Base-by-base conservation (phyloP, 768 basidiomycete genomes). In the Pholiota microspora region DNA sequence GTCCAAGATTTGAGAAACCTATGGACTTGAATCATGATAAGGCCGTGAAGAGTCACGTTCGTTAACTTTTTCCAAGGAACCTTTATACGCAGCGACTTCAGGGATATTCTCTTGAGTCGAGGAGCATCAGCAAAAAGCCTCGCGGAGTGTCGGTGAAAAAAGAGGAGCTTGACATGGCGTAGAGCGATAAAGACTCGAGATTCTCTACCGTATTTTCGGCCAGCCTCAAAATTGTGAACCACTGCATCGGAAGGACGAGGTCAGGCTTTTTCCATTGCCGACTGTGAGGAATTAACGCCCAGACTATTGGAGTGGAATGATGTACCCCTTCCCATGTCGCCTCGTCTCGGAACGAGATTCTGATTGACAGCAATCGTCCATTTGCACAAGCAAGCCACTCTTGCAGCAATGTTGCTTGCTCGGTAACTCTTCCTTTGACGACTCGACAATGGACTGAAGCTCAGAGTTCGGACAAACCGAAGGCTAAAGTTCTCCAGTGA, bases 191-290 rank as follows among this genome's bases (percentile, higher is more conserved):
- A 5, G 51, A 50, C 9, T 29, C 45, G 6, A 59, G 44, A 31
- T 51, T 53, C 10, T 31, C 42, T 3, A 56, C 16, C 48, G 42
- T 56, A 16, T 51, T 52, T 3, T 25, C 15, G 15, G 3, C 44
- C 48, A 12, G 25, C 8, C 16, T 23, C 13, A n/a, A 56, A 27
- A 23, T 34, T 3, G 23, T 28, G 16, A 52, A 34, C 54, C 58
- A 59, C 38, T 6, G 6, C 31, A 49, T 49, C 3, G 54, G 47
- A 31, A 59, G 10, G 16, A 53, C 27, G 18, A 59, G 45, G 51
- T 47, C 45, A 46, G 55, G 29, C 27, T 40, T 12, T 15, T 32
- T 27, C 54, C 54, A 49, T n/a, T 18, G 35, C 13, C 36, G 54
- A 42, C 36, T 31, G 16, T 55, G 32, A 25, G 34, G 47, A 16